These are phyloP conservation scores for Primulina eburnea DNA, from an alignment of 257 asterid genomes.

Conservation along the genomic window DNA sequence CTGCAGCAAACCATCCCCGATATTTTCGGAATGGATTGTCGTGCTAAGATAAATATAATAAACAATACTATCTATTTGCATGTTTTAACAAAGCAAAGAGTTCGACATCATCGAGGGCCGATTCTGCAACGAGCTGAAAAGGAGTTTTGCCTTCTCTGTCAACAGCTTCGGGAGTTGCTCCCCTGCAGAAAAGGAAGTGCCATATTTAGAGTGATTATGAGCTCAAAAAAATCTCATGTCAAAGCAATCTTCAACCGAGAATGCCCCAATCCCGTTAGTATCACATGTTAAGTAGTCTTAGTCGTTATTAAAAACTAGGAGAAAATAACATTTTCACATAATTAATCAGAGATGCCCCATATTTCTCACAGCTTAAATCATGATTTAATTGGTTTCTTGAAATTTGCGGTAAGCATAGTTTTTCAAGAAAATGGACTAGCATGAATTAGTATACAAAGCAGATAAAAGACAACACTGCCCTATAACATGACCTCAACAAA, in stretches of 20 bases:
- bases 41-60: constrained; percentile 8
- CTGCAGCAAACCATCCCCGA: neutral
- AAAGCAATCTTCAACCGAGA: neutral
- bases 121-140: constrained; percentile 53
- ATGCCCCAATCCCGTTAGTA: neutral
- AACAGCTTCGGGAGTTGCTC: constrained; percentile 65
- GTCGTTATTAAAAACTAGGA: neutral
- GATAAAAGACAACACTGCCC: neutral
- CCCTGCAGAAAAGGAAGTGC: constrained; percentile 44
- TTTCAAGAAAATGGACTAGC: constrained; percentile 3
- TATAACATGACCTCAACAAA: constrained; percentile 3
- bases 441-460: neutral
- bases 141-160: constrained; percentile 76
- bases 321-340: neutral
- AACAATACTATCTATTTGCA: constrained; percentile 45
- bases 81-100: constrained; percentile 65
- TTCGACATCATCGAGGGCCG: constrained; percentile 56
- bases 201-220: constrained; percentile 12
- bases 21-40: neutral
- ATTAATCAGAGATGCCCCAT: neutral
- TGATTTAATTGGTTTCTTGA: neutral
- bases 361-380: neutral
- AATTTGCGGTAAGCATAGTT: neutral
- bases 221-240: neutral
- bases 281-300: neutral